These are phyloP conservation scores for Avena eriantha DNA, from an alignment of 176 grass and related monocot genomes.

Conservation along the genomic window DNA sequence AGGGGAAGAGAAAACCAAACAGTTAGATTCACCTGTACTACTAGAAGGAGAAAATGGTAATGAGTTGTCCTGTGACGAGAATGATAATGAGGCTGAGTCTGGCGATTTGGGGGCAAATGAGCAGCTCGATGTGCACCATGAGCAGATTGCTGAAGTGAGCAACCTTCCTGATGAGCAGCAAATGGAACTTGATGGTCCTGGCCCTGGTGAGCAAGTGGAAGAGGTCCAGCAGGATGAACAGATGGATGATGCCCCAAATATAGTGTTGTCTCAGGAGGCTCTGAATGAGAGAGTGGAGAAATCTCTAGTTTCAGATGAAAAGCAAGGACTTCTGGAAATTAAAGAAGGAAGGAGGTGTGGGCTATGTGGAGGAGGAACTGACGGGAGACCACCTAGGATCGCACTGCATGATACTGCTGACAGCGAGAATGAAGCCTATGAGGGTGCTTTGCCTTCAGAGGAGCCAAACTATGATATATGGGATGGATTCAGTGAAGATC, in stretches of 20 bases:
- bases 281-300: slow-evolving; percentile 45
- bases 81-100: slow-evolving; percentile 8
- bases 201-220: slow-evolving; percentile 43
- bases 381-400: slow-evolving; percentile 84
- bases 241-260: slow-evolving; percentile 40
- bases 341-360: slow-evolving; percentile 92
- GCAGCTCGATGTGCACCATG: slow-evolving; percentile 2
- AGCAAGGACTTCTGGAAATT: slow-evolving; percentile 32
- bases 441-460: slow-evolving; percentile 84
- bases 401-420: slow-evolving; percentile 73
- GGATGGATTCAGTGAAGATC: slow-evolving; percentile 94
- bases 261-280: slow-evolving; percentile 44
- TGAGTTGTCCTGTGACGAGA: slow-evolving; percentile 34
- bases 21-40: slow-evolving; percentile 24
- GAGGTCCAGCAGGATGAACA: slow-evolving; percentile 32
- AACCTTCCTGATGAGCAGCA: slow-evolving; percentile 42
- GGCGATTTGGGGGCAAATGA: slow-evolving; percentile 37
- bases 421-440: slow-evolving; percentile 91
- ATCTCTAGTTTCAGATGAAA: slow-evolving; percentile 47
- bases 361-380: slow-evolving; percentile 88
- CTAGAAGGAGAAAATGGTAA: slow-evolving; percentile 31
- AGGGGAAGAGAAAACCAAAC: slow-evolving; percentile 17
- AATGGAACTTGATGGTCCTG: slow-evolving; percentile 38
- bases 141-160: slow-evolving; percentile 33
- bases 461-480: slow-evolving; percentile 91